phyloP scores from a whole-genome alignment of 2,329 filamentous ascomycete species.

The Leptographium wingfieldii region DNA sequence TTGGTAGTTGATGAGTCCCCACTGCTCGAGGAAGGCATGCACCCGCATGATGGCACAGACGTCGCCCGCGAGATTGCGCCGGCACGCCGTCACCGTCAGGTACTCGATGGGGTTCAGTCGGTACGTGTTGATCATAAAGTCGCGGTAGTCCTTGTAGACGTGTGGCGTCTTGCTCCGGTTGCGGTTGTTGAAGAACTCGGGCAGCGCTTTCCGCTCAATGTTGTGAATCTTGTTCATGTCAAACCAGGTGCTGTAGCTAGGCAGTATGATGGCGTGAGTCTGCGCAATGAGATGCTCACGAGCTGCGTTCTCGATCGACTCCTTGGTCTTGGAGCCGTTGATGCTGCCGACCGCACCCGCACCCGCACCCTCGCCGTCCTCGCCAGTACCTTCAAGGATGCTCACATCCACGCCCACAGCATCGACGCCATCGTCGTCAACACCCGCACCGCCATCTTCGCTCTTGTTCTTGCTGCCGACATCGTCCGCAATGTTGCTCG shows the following conservation, averaged over 20 bases:
- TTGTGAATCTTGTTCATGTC: conserved; percentile 90
- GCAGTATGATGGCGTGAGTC: conserved; percentile 89
- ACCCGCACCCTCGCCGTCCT: conserved; percentile 7
- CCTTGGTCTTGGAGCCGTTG: conserved; percentile 57
- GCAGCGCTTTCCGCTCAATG: conserved; percentile 86
- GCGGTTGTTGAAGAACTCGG: conserved; percentile 96
- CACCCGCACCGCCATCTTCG: conserved; percentile 1
- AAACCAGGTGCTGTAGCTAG: conserved; percentile 98
- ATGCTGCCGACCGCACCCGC: conserved; percentile 22
- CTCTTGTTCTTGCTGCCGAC: conserved; percentile 6
- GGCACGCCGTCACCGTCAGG: conserved; percentile 89
- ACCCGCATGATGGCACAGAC: conserved; percentile 99
- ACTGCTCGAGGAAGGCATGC: conserved; percentile 94
- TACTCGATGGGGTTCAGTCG: conserved; percentile 92
- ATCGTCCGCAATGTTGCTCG: background rate
- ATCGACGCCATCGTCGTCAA: background rate
- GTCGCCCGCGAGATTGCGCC: conserved; percentile 88
- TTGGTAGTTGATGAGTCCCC: conserved; percentile 98
- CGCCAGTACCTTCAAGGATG: conserved; percentile 30
- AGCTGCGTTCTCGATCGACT: conserved; percentile 70
- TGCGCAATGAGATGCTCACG: conserved; percentile 87
- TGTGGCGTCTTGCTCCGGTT: conserved; percentile 96
- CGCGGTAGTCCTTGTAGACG: conserved; percentile 97
- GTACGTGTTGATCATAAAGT: conserved; percentile 99
- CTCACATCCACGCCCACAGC: conserved; percentile 2